Base-by-base conservation (phyloP, 139 green algal genomes). In the Chlamydomonas sp. region DNA sequence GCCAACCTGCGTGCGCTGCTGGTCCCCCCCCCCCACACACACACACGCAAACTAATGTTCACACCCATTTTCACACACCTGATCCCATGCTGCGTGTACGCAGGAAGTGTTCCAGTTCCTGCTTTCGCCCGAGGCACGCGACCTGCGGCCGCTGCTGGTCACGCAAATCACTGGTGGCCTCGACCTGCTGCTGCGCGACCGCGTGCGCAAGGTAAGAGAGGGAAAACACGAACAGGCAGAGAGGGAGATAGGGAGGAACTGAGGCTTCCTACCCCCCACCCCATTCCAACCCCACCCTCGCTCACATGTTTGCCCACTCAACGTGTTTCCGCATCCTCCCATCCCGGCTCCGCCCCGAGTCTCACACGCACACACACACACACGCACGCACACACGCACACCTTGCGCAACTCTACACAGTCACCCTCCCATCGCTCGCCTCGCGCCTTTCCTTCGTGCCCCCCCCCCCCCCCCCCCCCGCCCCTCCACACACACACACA, bases 31-130 rank as follows among this genome's bases (percentile, higher is more conserved):
- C 43, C 43, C 43, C 43, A 13, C 43, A 54, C 43, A 54, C 43
- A 54, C 43, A 54, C 43, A 54, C 43, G 20, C 43, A 54, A 13
- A 54, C 43, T 26, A 13, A 54, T n/a, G n/a, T n/a, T n/a, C n/a
- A n/a, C n/a, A n/a, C n/a, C n/a, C n/a, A n/a, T n/a, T n/a, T n/a
- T n/a, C n/a, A n/a, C n/a, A n/a, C n/a, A n/a, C n/a, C n/a, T n/a
- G n/a, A n/a, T n/a, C n/a, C n/a, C n/a, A n/a, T n/a, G n/a, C n/a
- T n/a, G n/a, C 13, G 39, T 50, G 39, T 3, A 48, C 58, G n/a
- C 59, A 84, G 73, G 84, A 91, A 57, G 33, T 89, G 4, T 73
- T 88, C n/a, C 29, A 61, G 28, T 92, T 92, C 78, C 73, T 92
- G 79, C 80, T 90, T 26, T 83, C 77, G 4, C 79, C 83, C 8